Percentiles rank a stretch among this genome's conserved stretches.
Conservation (phyloP, 2,329 filamentous ascomycete species). For the Aspergillus quadricinctus region DNA sequence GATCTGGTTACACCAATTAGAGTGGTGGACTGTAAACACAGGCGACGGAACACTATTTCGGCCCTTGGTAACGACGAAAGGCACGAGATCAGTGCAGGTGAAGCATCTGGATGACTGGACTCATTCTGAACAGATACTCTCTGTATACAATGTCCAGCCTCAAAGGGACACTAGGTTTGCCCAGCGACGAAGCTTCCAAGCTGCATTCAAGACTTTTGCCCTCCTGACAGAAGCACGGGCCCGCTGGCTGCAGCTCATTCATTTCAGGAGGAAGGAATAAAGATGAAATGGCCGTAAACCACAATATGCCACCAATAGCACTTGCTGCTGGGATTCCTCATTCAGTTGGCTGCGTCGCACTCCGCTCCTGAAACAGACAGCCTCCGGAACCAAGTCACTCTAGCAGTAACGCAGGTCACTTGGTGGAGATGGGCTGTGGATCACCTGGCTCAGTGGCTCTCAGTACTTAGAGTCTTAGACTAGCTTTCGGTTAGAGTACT, state of each 20-base stretch:
- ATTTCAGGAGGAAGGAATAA: not conserved
- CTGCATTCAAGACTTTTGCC: too few species aligned
- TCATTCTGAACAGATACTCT: too few species aligned
- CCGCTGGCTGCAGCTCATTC: not conserved
- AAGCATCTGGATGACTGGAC: not conserved
- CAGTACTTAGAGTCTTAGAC: not conserved
- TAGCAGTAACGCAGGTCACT: not conserved
- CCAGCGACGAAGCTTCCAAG: not conserved
- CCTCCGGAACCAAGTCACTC: not conserved
- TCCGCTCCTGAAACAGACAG: not conserved
- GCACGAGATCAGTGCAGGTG: not conserved
- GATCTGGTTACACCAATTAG: not conserved
- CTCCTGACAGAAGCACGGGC: not conserved
- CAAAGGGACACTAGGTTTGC: not conserved
- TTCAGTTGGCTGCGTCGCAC: not conserved
- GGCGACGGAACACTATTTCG: not conserved
- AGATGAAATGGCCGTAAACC: not conserved
- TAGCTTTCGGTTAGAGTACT: not conserved
- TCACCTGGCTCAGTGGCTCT: not conserved
- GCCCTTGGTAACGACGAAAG: not conserved
- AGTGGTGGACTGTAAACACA: not conserved
- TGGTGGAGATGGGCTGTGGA: not conserved
- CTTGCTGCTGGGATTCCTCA: not conserved
- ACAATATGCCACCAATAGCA: not conserved
- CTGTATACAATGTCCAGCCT: not conserved